Conservation (phyloP, 257 asterid genomes). For the Nicotiana undulata region DNA sequence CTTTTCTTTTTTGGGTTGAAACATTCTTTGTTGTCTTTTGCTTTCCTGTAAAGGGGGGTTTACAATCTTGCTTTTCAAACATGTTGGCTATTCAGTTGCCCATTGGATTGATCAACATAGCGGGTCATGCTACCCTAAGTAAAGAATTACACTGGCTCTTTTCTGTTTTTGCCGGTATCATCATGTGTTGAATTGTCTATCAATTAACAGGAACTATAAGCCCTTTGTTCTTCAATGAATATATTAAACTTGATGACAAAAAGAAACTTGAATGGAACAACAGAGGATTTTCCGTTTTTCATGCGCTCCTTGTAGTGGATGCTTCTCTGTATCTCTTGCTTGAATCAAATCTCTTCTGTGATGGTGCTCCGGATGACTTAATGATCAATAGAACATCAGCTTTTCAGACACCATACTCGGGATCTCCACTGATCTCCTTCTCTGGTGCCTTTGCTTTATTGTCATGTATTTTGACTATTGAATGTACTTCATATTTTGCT, state of each 20-base stretch:
- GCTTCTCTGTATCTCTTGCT: slow-evolving; percentile 64
- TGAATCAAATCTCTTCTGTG: slow-evolving; percentile 50
- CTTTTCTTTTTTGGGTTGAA: background rate
- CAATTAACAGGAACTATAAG: slow-evolving; percentile 73
- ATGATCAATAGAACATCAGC: slow-evolving; percentile 46
- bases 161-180: slow-evolving; percentile 53
- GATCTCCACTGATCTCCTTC: background rate
- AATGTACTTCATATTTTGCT: too few relatives aligned
- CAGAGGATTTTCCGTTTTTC: slow-evolving; percentile 90
- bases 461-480: too few relatives aligned
- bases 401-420: slow-evolving; percentile 66
- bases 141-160: slow-evolving; percentile 54
- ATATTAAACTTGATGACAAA: slow-evolving; percentile 53
- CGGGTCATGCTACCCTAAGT: slow-evolving; percentile 38
- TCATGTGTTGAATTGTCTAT: slow-evolving; percentile 83
- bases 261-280: slow-evolving; percentile 87
- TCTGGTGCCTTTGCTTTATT: too few relatives aligned
- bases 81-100: slow-evolving; percentile 26
- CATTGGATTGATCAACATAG: slow-evolving; percentile 25
- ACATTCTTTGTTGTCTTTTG: background rate
- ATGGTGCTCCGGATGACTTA: slow-evolving; percentile 31
- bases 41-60: background rate
- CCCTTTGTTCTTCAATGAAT: slow-evolving; percentile 46
- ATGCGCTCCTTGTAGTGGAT: slow-evolving; percentile 59
- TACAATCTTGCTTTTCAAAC: background rate